Conservation (phyloP, 78 protist species). For the Bodo saltans region DNA sequence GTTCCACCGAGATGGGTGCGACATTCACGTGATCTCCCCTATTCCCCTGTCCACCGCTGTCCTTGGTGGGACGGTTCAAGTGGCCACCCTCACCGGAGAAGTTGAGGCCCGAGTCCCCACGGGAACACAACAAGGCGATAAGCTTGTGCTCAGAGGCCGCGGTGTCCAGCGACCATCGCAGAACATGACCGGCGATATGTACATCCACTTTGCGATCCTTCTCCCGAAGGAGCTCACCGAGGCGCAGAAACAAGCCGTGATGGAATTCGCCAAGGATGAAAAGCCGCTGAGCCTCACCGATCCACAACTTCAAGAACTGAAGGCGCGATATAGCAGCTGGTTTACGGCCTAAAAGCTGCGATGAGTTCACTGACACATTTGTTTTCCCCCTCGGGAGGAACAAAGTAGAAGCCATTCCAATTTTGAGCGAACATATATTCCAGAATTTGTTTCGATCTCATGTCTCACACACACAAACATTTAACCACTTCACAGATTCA, state of each 20-base stretch:
- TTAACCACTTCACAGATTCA: no score
- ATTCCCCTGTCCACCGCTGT: slow-evolving; percentile 63
- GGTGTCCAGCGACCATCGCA: slow-evolving; percentile 44
- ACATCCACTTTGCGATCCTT: slow-evolving; percentile 60
- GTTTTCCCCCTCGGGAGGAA: no score
- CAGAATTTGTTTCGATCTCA: no score
- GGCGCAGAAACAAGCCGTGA: neutral
- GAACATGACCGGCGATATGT: slow-evolving; percentile 44
- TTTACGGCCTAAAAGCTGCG: neutral
- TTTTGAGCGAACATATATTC: no score
- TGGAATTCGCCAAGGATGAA: neutral
- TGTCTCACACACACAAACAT: no score
- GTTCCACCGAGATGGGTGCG: slow-evolving; percentile 56
- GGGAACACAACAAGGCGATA: slow-evolving; percentile 71
- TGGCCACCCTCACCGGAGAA: slow-evolving; percentile 66
- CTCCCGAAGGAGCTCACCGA: slow-evolving; percentile 53
- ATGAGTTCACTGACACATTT: no score
- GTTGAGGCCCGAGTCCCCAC: slow-evolving; percentile 51
- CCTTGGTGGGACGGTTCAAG: slow-evolving; percentile 50
- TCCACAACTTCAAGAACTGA: neutral
- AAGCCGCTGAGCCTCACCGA: neutral
- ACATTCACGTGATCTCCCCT: slow-evolving; percentile 65
- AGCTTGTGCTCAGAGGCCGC: slow-evolving; percentile 50
- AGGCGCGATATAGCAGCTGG: neutral
- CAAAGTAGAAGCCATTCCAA: no score